A percentile compares a stretch with the other conserved stretches of the same genome.
phyloP scores from a whole-genome alignment of 805 yeast genomes.

The Suhomyces sp. region DNA sequence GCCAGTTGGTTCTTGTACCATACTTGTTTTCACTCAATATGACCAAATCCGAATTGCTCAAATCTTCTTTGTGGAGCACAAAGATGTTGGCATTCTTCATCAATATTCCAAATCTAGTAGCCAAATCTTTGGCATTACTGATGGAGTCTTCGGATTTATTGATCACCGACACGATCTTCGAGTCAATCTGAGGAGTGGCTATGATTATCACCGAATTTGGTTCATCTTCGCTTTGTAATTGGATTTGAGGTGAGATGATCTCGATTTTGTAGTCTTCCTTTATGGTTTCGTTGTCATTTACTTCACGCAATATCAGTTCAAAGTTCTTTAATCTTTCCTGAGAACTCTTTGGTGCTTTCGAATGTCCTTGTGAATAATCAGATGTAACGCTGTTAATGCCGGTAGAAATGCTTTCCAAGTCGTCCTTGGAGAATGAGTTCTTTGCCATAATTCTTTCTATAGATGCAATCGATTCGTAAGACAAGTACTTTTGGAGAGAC shows the following conservation, averaged over 20 bases:
- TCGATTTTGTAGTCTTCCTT: constrained; percentile 41
- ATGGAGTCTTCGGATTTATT: constrained; percentile 36
- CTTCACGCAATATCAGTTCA: constrained; percentile 27
- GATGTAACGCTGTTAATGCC: not conserved
- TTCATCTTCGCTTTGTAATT: constrained; percentile 35
- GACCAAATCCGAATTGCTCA: constrained; percentile 31
- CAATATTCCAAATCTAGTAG: constrained; percentile 67
- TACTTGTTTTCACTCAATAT: constrained; percentile 51
- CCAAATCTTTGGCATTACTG: constrained; percentile 40
- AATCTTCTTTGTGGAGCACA: constrained; percentile 54
- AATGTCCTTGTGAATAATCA: not conserved
- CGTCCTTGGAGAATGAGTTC: not conserved
- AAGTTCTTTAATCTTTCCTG: constrained; percentile 23
- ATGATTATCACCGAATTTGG: constrained; percentile 60
- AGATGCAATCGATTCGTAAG: constrained; percentile 33
- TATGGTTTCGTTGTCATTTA: constrained; percentile 18
- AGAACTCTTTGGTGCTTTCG: constrained; percentile 1
- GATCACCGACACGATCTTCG: constrained; percentile 64
- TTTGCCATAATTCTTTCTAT: constrained; percentile 31
- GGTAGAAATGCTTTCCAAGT: not conserved
- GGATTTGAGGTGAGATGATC: constrained; percentile 43
- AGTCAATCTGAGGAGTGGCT: constrained; percentile 69
- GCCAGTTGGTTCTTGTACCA: constrained; percentile 71
- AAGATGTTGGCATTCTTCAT: constrained; percentile 70
- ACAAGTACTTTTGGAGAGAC: constrained; percentile 26